These are phyloP conservation scores for Stromatinia cepivora DNA, from an alignment of 2,329 filamentous ascomycete genomes.

Conservation along the genomic window DNA sequence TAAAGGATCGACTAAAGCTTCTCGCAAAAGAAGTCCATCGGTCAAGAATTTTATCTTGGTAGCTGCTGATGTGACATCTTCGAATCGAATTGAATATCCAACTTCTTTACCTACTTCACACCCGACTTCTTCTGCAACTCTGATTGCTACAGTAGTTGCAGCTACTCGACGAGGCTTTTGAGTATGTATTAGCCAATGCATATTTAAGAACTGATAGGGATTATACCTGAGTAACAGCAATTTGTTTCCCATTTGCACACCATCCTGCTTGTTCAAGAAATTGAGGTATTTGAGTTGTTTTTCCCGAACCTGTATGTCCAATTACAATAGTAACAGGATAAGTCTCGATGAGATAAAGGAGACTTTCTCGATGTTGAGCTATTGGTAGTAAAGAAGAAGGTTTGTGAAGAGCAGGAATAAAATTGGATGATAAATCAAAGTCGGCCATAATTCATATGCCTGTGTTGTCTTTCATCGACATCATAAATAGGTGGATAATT, in stretches of 20 bases:
- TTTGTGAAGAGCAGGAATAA: constrained; percentile 84
- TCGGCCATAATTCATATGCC: constrained; percentile 44
- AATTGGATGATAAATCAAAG: constrained; percentile 56
- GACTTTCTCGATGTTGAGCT: constrained; percentile 72
- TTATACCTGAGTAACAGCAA: constrained; percentile 85
- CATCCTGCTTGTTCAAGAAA: constrained; percentile 87
- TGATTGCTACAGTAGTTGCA: constrained; percentile 81
- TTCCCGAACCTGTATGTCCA: constrained; percentile 91
- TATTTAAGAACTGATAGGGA: not conserved
- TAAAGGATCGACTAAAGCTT: constrained; percentile 89
- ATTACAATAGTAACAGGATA: constrained; percentile 84
- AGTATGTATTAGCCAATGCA: constrained; percentile 22
- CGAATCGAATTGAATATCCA: constrained; percentile 89
- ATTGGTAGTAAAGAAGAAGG: constrained; percentile 83
- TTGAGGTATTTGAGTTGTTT: constrained; percentile 94
- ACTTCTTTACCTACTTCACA: constrained; percentile 87
- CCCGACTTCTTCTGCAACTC: constrained; percentile 86
- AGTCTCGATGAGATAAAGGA: constrained; percentile 85
- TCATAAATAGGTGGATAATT: not conserved
- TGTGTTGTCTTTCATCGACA: not conserved
- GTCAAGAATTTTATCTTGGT: constrained; percentile 95
- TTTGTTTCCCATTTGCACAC: constrained; percentile 78
- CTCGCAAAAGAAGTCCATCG: constrained; percentile 85
- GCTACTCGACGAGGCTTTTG: constrained; percentile 91
- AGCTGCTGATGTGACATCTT: constrained; percentile 82